phyloP scores from a whole-genome alignment of 495 filamentous ascomycete genomes.

The Tuber indicum region DNA sequence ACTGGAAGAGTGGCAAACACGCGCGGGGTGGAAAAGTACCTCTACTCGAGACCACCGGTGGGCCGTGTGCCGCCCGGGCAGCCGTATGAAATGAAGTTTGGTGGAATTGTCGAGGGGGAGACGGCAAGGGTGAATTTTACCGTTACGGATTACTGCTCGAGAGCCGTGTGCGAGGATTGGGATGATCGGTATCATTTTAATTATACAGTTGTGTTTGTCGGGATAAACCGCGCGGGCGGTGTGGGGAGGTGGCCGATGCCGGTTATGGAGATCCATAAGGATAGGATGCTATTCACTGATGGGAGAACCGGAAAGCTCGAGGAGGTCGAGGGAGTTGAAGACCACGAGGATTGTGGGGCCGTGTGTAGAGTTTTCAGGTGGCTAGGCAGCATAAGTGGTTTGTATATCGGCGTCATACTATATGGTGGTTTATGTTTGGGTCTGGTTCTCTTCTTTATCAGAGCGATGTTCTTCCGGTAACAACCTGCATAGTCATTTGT shows the following conservation, averaged over 20 bases:
- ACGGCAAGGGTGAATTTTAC: slow-evolving; percentile 1
- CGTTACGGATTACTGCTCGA: background rate
- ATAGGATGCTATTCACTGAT: background rate
- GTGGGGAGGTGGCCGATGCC: background rate
- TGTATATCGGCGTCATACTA: background rate
- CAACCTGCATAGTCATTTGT: background rate
- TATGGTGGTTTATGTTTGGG: background rate
- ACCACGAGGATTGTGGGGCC: background rate
- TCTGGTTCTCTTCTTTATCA: background rate
- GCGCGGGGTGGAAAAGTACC: slow-evolving; percentile 1
- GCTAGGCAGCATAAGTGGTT: background rate
- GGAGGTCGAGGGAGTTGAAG: background rate
- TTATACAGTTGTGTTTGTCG: background rate
- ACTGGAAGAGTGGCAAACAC: background rate
- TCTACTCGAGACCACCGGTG: background rate
- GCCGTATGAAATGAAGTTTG: background rate
- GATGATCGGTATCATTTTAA: slow-evolving; percentile 4
- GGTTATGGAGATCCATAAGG: background rate
- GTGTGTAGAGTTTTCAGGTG: background rate
- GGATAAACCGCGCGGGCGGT: background rate
- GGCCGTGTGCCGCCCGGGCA: background rate
- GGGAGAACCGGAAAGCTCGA: background rate
- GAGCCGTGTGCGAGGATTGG: background rate
- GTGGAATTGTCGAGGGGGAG: background rate
- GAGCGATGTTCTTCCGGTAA: background rate